Evolutionary conservation across 2,329 filamentous ascomycete genomes (phyloP).

Genomic region (Aspergillus sojae): DNA sequence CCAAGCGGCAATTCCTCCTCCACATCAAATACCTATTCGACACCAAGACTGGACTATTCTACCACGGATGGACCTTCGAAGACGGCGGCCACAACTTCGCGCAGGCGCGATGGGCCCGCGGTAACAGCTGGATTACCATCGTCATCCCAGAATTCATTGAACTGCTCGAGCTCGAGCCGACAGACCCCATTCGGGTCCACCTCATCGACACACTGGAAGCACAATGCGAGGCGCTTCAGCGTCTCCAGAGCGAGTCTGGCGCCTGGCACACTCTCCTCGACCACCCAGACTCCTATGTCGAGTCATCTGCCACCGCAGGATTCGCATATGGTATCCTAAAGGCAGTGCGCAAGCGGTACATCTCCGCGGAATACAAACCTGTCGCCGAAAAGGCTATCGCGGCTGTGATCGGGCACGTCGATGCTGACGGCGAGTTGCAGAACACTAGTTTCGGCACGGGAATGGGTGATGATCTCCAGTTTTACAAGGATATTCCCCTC

Average conservation of each 20-base stretch:
- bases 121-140: slow-evolving; percentile 72
- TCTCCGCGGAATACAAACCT: slow-evolving; percentile 62
- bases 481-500: slow-evolving; percentile 74
- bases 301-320: slow-evolving; percentile 76
- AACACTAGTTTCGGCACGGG: slow-evolving; percentile 78
- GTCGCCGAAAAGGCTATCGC: slow-evolving; percentile 67
- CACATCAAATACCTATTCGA: slow-evolving; percentile 81
- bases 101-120: slow-evolving; percentile 58
- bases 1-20: slow-evolving; percentile 74
- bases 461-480: slow-evolving; percentile 73
- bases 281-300: slow-evolving; percentile 70
- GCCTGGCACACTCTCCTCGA: slow-evolving; percentile 78
- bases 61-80: slow-evolving; percentile 80
- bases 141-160: slow-evolving; percentile 83
- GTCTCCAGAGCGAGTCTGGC: slow-evolving; percentile 63
- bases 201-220: slow-evolving; percentile 61
- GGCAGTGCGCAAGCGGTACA: slow-evolving; percentile 69
- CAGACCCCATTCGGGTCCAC: slow-evolving; percentile 62
- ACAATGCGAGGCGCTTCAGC: slow-evolving; percentile 67
- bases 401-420: slow-evolving; percentile 69
- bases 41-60: slow-evolving; percentile 71
- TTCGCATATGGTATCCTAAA: slow-evolving; percentile 82
- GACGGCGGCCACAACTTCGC: slow-evolving; percentile 65
- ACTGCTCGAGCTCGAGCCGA: slow-evolving; percentile 62
- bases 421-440: slow-evolving; percentile 67